These are phyloP conservation scores for Grosmannia clavigera DNA, from an alignment of 2,329 filamentous ascomycete genomes.

Conservation along the genomic window DNA sequence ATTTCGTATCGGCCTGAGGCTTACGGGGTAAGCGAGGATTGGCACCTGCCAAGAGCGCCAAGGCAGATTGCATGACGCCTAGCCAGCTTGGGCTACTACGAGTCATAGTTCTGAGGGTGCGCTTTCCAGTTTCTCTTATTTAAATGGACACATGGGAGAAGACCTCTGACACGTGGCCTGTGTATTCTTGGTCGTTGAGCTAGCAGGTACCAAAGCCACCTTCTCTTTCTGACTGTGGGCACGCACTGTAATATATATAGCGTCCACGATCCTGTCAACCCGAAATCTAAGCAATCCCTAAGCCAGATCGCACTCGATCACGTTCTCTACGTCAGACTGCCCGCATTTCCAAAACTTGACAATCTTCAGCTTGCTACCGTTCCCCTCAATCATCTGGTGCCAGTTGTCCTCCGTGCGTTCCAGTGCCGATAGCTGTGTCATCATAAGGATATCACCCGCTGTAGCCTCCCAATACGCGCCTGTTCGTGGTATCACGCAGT, in stretches of 20 bases:
- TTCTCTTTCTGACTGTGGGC: too few species aligned
- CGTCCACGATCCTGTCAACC: too few species aligned
- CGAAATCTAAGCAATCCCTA: background rate
- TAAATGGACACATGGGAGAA: background rate
- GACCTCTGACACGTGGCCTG: too few species aligned
- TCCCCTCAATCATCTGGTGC: conserved; percentile 5
- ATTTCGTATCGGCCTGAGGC: background rate
- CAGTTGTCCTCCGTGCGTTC: conserved; percentile 5
- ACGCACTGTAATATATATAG: too few species aligned
- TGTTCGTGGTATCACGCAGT: conserved; percentile 12
- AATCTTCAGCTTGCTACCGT: conserved; percentile 20
- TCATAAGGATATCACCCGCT: conserved; percentile 14
- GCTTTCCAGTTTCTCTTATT: background rate
- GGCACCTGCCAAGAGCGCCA: background rate
- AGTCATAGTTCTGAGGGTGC: background rate
- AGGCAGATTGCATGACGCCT: background rate
- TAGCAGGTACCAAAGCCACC: too few species aligned
- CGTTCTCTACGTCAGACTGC: conserved; percentile 21
- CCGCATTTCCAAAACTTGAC: conserved; percentile 20
- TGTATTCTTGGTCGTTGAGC: too few species aligned
- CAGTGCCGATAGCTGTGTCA: conserved; percentile 10
- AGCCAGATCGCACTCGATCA: conserved; percentile 24
- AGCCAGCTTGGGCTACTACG: background rate
- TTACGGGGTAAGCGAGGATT: background rate
- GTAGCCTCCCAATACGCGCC: conserved; percentile 9